Conservation (phyloP, 768 basidiomycete genomes). For the Trametes elegans region DNA sequence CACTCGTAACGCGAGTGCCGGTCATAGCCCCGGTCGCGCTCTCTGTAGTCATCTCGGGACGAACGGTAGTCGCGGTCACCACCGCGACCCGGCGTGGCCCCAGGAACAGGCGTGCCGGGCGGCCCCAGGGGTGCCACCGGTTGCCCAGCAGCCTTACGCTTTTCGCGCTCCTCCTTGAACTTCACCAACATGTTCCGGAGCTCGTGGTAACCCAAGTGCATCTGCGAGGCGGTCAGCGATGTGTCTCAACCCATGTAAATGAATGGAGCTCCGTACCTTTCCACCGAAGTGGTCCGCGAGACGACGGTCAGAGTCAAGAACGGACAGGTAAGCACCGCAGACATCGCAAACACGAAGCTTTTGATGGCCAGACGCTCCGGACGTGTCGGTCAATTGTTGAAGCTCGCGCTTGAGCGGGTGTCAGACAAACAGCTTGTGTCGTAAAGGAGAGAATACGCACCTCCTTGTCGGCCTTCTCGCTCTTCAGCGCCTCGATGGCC, state of each 20-base stretch:
- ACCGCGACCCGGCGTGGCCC: conserved; percentile 40
- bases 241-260: not conserved
- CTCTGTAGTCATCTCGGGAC: conserved; percentile 61
- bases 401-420: conserved; percentile 67
- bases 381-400: conserved; percentile 95
- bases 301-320: conserved; percentile 97
- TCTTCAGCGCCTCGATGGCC: conserved; percentile 96
- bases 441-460: conserved; percentile 38
- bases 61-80: conserved; percentile 54
- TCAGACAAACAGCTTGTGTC: not conserved
- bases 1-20: conserved; percentile 76
- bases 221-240: conserved; percentile 45
- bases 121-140: conserved; percentile 39
- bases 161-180: conserved; percentile 89
- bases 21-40: conserved; percentile 62
- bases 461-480: conserved; percentile 95
- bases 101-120: conserved; percentile 33
- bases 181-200: conserved; percentile 89
- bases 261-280: conserved; percentile 59
- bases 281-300: conserved; percentile 99
- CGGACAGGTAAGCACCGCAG: conserved; percentile 98
- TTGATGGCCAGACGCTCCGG: conserved; percentile 99
- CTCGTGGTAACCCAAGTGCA: conserved; percentile 99
- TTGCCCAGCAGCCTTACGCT: conserved; percentile 57
- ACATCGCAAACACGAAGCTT: conserved; percentile 99